A percentile compares a stretch with the other conserved stretches of the same genome.
These are phyloP conservation scores for Phoma herbarum DNA, from an alignment of 2,329 filamentous ascomycete genomes.

Conservation along the genomic window DNA sequence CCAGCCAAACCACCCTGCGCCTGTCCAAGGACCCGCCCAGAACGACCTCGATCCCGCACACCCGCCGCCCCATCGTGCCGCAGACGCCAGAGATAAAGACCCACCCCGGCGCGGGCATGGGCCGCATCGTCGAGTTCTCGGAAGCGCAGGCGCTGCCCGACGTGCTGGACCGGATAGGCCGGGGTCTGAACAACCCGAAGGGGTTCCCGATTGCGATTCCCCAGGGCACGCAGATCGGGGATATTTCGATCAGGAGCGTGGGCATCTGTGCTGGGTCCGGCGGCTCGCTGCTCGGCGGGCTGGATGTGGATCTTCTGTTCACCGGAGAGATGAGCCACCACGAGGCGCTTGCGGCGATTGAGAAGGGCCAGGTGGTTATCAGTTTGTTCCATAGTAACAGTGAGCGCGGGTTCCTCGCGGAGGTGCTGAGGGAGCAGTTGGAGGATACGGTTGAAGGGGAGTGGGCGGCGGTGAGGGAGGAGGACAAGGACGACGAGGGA, in stretches of 20 bases:
- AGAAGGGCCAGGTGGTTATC: constrained; percentile 82
- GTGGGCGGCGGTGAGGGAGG: constrained; percentile 60
- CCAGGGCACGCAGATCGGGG: constrained; percentile 63
- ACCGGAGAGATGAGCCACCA: constrained; percentile 96
- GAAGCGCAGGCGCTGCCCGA: constrained; percentile 61
- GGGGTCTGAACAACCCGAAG: constrained; percentile 71
- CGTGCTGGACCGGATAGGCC: constrained; percentile 69
- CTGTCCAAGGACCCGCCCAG: constrained; percentile 40
- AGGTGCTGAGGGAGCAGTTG: constrained; percentile 74
- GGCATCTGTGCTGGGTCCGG: constrained; percentile 93
- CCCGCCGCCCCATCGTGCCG: constrained; percentile 63
- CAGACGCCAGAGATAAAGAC: constrained; percentile 52
- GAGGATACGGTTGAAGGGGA: constrained; percentile 65
- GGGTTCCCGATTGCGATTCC: constrained; percentile 71
- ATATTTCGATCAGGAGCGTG: constrained; percentile 71
- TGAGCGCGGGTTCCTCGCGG: constrained; percentile 81
- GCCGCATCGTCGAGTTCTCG: constrained; percentile 66
- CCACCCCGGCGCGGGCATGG: constrained; percentile 65
- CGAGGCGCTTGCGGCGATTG: constrained; percentile 84
- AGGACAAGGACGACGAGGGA: constrained; percentile 54
- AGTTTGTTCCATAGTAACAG: constrained; percentile 93
- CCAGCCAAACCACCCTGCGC: constrained; percentile 54
- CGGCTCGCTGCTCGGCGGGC: constrained; percentile 74
- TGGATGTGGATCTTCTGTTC: constrained; percentile 80
- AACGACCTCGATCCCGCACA: constrained; percentile 52